Evolutionary conservation across 2,329 filamentous ascomycete species (phyloP).

Genomic region (Xylariaceae sp.): DNA sequence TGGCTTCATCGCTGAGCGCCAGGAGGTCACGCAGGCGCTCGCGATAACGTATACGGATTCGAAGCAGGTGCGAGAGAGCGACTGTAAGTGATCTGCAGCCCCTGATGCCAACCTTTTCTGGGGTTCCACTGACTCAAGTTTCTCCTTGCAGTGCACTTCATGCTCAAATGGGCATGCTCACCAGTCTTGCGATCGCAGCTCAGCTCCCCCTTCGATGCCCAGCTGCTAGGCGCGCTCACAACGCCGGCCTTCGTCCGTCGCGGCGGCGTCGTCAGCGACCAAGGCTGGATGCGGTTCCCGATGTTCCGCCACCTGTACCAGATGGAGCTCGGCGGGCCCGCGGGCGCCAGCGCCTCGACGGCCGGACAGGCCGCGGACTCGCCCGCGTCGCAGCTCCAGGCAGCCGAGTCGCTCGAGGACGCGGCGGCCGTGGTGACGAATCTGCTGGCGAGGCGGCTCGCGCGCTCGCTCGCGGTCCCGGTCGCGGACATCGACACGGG

Average conservation of each 20-base stretch:
- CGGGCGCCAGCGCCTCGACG: neutral
- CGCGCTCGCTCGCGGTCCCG: constrained; percentile 5
- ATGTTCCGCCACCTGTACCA: constrained; percentile 7
- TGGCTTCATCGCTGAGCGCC: constrained; percentile 8
- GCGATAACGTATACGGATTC: constrained; percentile 5
- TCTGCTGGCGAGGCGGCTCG: constrained; percentile 3
- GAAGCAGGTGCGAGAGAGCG: constrained; percentile 3
- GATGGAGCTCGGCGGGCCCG: constrained; percentile 2
- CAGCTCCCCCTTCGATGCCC: constrained; percentile 1
- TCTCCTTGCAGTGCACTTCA: constrained; percentile 10
- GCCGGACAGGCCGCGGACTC: neutral
- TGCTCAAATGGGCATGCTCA: constrained; percentile 6
- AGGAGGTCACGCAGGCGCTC: constrained; percentile 1
- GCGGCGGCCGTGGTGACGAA: constrained; percentile 1
- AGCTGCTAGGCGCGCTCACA: constrained; percentile 5
- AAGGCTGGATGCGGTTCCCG: constrained; percentile 5
- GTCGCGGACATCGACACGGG: constrained; percentile 9
- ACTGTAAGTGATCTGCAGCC: neutral
- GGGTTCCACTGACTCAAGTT: too few species aligned
- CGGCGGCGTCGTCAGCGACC: constrained; percentile 3
- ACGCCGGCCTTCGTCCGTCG: constrained; percentile 5
- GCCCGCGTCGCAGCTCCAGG: neutral
- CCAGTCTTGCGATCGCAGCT: neutral
- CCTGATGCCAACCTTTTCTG: too few species aligned
- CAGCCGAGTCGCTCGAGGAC: neutral